Conservation (phyloP, 1,284 basidiomycete species). For the Tremellales sp. region DNA sequence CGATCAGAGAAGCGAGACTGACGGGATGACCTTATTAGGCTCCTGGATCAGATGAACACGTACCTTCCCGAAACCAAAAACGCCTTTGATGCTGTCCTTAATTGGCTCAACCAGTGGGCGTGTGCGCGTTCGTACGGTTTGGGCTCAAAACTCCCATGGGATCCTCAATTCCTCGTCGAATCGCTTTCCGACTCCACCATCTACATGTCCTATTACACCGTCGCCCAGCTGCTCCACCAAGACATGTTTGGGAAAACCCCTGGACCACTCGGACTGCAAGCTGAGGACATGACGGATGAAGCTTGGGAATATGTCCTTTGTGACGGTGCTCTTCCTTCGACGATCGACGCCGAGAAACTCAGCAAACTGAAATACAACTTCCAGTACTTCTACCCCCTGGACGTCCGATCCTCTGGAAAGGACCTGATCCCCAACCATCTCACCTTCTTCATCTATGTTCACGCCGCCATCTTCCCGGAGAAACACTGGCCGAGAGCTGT, state of each 20-base stretch:
- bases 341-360: constrained; percentile 68
- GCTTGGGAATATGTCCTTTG: constrained; percentile 94
- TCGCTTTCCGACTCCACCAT: constrained; percentile 96
- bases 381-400: constrained; percentile 97
- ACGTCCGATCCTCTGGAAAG: constrained; percentile 98
- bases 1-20: background rate
- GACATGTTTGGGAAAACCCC: constrained; percentile 72
- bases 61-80: constrained; percentile 86
- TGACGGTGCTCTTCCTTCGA: constrained; percentile 67
- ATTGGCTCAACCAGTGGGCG: constrained; percentile 98
- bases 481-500: constrained; percentile 90
- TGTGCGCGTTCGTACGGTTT: constrained; percentile 96
- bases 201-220: constrained; percentile 98
- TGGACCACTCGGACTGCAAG: constrained; percentile 78
- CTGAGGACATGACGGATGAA: constrained; percentile 94
- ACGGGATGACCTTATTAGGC: constrained; percentile 52
- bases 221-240: constrained; percentile 80
- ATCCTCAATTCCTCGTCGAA: constrained; percentile 93
- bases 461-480: constrained; percentile 90
- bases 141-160: constrained; percentile 95
- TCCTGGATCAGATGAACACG: constrained; percentile 82
- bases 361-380: constrained; percentile 86
- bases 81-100: constrained; percentile 84
- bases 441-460: constrained; percentile 91
- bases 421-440: constrained; percentile 96